Base-by-base conservation (phyloP, 352 stramenopile genomes). In the Pythium phragmitis region DNA sequence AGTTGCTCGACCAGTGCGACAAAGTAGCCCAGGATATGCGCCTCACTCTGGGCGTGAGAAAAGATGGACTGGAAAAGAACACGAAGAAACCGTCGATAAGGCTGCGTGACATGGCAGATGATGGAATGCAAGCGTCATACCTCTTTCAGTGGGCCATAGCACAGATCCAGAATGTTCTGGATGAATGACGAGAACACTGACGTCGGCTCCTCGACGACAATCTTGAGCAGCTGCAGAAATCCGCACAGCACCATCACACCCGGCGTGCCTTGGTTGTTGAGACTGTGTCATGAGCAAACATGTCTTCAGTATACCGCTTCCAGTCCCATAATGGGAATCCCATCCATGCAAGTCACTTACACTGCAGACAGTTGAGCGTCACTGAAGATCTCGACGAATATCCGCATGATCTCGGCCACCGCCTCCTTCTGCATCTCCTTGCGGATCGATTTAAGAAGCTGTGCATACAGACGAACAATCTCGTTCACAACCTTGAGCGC, bases 361-460 rank as follows among this genome's bases (percentile, higher is more conserved):
- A 87, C 67, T 46, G 68, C 54, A 21, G 74, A 81, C n/a, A 94
- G 74, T n/a, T 90, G 82, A 28, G 73, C 34, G 46, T 92, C 73
- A 47, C 85, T 83, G 63, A 94, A 94, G 33, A 91, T 89, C 59
- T 90, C 80, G 23, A 94, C 81, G 49, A 94, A 91, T 16, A 82
- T 77, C 43, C 69, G 75, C 74, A 94, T 91, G 49, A 92, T 80
- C 21, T 87, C 79, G 1, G 70, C 74, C 21, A 94, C 81, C 0
- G 68, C 81, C 0, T 90, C 81, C 57, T 89, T 92, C 19, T 80
- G 80, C 79, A 94, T 90, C 63, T 94, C 82, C 69, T 91, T 91
- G 3, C 85, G 85, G 23, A 94, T 82, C 7, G 85, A 91, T 54
- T 91, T 87, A 23, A 94, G 78, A 41, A 92, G 43, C 30, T 94